Percentiles rank a stretch among this genome's conserved stretches.
Conservation (phyloP, 2,329 filamentous ascomycete species). For the Monosporascus sp. region DNA sequence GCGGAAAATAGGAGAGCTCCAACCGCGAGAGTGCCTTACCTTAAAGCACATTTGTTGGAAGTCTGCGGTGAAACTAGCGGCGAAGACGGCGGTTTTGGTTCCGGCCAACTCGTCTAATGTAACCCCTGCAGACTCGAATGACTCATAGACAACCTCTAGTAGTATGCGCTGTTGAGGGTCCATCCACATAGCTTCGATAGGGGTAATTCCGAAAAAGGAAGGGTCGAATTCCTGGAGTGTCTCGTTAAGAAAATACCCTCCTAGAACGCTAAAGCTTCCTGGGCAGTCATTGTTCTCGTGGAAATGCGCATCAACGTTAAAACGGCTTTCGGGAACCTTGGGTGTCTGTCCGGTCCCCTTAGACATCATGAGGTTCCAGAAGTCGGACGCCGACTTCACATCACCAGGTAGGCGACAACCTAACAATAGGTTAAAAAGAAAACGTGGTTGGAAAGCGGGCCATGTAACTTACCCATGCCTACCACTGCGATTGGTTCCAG, state of each 20-base stretch:
- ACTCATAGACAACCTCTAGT: neutral
- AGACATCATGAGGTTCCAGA: conserved; percentile 12
- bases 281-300: conserved; percentile 7
- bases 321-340: conserved; percentile 9
- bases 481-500: conserved; percentile 14
- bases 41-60: neutral
- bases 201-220: neutral
- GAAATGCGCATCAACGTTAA: conserved; percentile 10
- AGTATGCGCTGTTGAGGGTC: neutral
- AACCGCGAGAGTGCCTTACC: no score
- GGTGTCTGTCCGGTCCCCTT: conserved; percentile 11
- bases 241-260: conserved; percentile 2
- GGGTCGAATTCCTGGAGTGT: neutral
- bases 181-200: neutral
- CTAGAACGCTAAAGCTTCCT: conserved; percentile 4
- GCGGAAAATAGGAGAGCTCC: no score
- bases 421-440: neutral
- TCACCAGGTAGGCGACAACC: conserved; percentile 12
- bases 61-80: neutral
- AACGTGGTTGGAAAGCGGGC: neutral
- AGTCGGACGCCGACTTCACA: conserved; percentile 5
- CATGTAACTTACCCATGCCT: conserved; percentile 11
- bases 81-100: neutral
- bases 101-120: no score
- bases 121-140: neutral